These are phyloP conservation scores for Diplodia mutila DNA, from an alignment of 2,329 filamentous ascomycete genomes.

Conservation along the genomic window DNA sequence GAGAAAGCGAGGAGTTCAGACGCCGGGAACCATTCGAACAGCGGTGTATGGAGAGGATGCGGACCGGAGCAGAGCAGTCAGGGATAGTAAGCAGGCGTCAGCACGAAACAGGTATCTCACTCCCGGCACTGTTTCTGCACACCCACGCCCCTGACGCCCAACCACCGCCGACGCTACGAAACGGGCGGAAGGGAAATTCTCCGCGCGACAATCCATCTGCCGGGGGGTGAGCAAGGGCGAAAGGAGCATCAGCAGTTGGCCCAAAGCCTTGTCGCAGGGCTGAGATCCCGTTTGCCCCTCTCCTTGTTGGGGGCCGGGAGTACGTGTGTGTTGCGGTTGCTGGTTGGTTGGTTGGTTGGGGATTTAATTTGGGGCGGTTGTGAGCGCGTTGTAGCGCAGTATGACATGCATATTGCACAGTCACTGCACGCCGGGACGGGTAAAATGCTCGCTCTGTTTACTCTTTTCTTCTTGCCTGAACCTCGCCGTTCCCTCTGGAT, in stretches of 20 bases:
- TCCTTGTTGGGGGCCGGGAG: not conserved
- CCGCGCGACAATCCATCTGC: not conserved
- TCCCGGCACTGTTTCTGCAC: not conserved
- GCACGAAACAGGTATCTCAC: not conserved
- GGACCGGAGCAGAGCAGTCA: not conserved
- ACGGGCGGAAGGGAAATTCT: not conserved
- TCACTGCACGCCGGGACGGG: not conserved
- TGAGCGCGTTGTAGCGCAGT: not conserved
- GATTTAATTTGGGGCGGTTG: not conserved
- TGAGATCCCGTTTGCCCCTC: not conserved
- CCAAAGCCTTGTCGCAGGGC: not conserved
- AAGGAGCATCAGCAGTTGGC: not conserved
- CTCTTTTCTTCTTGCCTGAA: not conserved
- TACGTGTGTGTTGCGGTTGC: no score
- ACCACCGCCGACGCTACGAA: not conserved
- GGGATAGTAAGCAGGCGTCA: slow-evolving; percentile 22
- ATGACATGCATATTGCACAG: slow-evolving; percentile 7
- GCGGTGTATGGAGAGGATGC: not conserved
- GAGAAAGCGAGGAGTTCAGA: not conserved
- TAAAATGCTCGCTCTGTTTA: not conserved
- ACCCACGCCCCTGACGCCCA: no score
- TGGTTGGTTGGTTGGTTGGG: not conserved
- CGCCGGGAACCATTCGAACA: not conserved
- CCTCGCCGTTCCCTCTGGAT: not conserved
- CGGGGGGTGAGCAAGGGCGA: not conserved